Evolutionary conservation across 495 filamentous ascomycete species (phyloP).

Genomic region (Bathelium albidoporum): DNA sequence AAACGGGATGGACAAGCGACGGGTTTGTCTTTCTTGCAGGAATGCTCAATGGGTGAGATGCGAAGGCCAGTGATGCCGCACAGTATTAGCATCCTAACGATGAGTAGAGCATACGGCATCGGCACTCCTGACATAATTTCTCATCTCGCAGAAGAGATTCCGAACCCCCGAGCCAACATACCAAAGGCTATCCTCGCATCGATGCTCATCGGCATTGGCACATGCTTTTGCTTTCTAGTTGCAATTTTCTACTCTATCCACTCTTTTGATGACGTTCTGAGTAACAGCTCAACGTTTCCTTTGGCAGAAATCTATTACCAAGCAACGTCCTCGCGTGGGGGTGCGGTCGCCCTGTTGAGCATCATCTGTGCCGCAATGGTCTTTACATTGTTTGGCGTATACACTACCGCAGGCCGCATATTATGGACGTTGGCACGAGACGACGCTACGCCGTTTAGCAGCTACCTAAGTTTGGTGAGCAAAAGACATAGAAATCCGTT

Average conservation of each 20-base stretch:
- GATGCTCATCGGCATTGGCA: conserved; percentile 45
- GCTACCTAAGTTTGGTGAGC: background rate
- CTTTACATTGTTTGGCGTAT: conserved; percentile 41
- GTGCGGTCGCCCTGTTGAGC: conserved; percentile 50
- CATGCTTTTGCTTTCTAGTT: conserved; percentile 64
- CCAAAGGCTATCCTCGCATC: conserved; percentile 19
- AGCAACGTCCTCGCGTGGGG: conserved; percentile 53
- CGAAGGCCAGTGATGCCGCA: background rate
- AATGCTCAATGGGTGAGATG: conserved; percentile 53
- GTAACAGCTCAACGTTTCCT: conserved; percentile 44
- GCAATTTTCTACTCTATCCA: conserved; percentile 61
- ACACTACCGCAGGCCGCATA: conserved; percentile 61
- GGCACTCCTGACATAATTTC: conserved; percentile 55
- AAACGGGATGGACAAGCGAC: conserved; percentile 56
- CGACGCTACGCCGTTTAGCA: conserved; percentile 41
- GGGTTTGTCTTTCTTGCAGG: conserved; percentile 72
- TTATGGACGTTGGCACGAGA: conserved; percentile 77
- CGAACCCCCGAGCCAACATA: conserved; percentile 28
- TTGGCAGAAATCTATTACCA: conserved; percentile 69
- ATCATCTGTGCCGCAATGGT: background rate
- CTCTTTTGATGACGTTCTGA: conserved; percentile 49
- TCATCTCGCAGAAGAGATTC: conserved; percentile 76
- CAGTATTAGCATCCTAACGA: background rate
- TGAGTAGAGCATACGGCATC: conserved; percentile 58
- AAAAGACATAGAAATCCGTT: conserved; percentile 24